Percentiles rank a stretch among this genome's conserved stretches.
Evolutionary conservation across 768 basidiomycete genomes (phyloP).

Genomic region (Lactifluus piperatus): DNA sequence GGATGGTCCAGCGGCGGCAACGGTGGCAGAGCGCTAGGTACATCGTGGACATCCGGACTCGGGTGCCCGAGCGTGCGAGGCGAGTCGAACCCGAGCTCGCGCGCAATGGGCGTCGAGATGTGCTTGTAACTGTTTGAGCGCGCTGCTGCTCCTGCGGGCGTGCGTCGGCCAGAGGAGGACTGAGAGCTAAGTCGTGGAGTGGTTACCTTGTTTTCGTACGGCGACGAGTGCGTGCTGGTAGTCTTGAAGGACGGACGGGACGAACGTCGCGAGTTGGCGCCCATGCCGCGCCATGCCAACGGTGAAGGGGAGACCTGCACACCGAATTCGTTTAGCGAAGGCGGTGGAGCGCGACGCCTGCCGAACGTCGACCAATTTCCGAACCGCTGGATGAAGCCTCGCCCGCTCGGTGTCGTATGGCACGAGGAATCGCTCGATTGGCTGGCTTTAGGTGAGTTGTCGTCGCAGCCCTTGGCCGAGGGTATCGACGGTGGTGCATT

Average conservation of each 20-base stretch:
- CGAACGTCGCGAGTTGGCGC: slow-evolving; percentile 17
- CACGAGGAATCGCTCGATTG: slow-evolving; percentile 1
- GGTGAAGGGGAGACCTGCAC: slow-evolving; percentile 9
- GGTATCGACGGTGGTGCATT: neutral
- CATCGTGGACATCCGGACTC: slow-evolving; percentile 26
- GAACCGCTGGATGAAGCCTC: slow-evolving; percentile 12
- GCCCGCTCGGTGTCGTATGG: neutral
- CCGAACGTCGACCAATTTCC: slow-evolving; percentile 33
- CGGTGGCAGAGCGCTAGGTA: slow-evolving; percentile 35
- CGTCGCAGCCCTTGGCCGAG: neutral
- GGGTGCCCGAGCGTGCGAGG: slow-evolving; percentile 36
- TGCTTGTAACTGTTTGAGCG: slow-evolving; percentile 1
- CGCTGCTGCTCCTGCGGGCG: neutral
- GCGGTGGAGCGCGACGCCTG: slow-evolving; percentile 19
- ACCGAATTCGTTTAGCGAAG: slow-evolving; percentile 19
- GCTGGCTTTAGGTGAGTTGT: slow-evolving; percentile 5
- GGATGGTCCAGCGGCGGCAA: slow-evolving; percentile 46
- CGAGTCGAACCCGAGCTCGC: slow-evolving; percentile 26
- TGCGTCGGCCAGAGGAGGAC: slow-evolving; percentile 24
- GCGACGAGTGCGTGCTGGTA: slow-evolving; percentile 27
- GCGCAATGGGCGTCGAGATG: slow-evolving; percentile 25
- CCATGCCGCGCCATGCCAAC: slow-evolving; percentile 20
- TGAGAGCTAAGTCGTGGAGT: slow-evolving; percentile 17
- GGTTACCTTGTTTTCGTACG: slow-evolving; percentile 21
- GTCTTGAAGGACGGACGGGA: slow-evolving; percentile 20